Conservation (phyloP, 306 rosid species). For the Castanea crenata region DNA sequence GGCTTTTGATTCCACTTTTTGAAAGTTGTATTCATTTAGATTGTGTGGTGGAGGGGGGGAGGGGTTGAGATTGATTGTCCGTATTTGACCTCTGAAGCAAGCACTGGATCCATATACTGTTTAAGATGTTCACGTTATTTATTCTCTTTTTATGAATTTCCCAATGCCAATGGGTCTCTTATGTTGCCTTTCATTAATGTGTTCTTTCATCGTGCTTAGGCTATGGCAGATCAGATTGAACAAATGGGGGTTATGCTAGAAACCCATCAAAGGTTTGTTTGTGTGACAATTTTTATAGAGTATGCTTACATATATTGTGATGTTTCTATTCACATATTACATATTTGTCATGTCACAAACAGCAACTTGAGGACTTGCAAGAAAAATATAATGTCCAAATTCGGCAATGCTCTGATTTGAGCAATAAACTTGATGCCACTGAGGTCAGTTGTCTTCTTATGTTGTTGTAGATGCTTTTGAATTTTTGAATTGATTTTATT, state of each 20-base stretch:
- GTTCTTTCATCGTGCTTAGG: constrained; percentile 40
- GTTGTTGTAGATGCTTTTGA: neutral
- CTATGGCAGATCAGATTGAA: constrained; percentile 93
- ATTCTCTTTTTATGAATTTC: neutral
- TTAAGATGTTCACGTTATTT: neutral
- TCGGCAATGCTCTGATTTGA: constrained; percentile 64
- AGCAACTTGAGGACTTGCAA: constrained; percentile 81
- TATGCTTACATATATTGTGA: neutral
- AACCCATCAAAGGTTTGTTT: constrained; percentile 68
- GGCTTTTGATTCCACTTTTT: neutral
- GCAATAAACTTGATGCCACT: constrained; percentile 71
- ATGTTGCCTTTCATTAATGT: neutral
- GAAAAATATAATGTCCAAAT: constrained; percentile 58
- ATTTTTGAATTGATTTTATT: constrained; percentile 5
- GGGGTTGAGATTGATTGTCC: neutral
- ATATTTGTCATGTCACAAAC: constrained; percentile 17
- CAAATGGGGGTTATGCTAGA: constrained; percentile 74
- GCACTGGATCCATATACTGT: neutral
- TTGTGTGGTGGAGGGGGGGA: neutral
- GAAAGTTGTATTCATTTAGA: neutral
- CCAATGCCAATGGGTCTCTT: neutral
- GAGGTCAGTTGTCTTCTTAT: constrained; percentile 52
- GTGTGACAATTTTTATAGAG: neutral
- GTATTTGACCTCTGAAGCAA: neutral
- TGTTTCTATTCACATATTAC: constrained; percentile 10